Evolutionary conservation across 2,329 filamentous ascomycete genomes (phyloP).

Genomic region (Fusarium pseudonygamai): DNA sequence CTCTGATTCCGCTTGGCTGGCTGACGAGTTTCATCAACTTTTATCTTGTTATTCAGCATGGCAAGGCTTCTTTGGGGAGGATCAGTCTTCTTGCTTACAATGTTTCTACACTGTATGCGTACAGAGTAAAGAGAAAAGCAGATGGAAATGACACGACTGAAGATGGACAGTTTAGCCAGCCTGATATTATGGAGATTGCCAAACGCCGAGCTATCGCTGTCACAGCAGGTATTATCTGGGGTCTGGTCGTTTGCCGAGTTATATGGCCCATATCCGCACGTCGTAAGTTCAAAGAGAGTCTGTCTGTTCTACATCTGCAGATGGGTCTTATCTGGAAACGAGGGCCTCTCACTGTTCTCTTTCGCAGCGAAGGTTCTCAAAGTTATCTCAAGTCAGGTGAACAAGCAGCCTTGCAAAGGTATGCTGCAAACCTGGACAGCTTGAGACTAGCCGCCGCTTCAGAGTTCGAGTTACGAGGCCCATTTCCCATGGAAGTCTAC

Average conservation of each 20-base stretch:
- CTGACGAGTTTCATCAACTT: slow-evolving; percentile 84
- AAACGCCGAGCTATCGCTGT: slow-evolving; percentile 89
- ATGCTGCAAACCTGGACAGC: slow-evolving; percentile 73
- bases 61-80: slow-evolving; percentile 89
- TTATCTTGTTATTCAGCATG: slow-evolving; percentile 84
- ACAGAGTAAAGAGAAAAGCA: slow-evolving; percentile 82
- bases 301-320: slow-evolving; percentile 88
- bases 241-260: slow-evolving; percentile 85
- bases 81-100: slow-evolving; percentile 98
- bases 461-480: slow-evolving; percentile 88
- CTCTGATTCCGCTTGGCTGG: slow-evolving; percentile 83
- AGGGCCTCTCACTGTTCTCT: slow-evolving; percentile 81
- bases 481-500: slow-evolving; percentile 81
- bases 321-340: slow-evolving; percentile 97
- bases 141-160: slow-evolving; percentile 74
- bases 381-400: slow-evolving; percentile 64
- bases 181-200: slow-evolving; percentile 86
- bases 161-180: slow-evolving; percentile 83
- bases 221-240: slow-evolving; percentile 90
- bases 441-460: slow-evolving; percentile 76
- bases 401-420: slow-evolving; percentile 15
- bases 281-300: slow-evolving; percentile 85
- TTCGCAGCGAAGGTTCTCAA: slow-evolving; percentile 70
- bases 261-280: slow-evolving; percentile 95
- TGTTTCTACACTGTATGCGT: slow-evolving; percentile 91